These are phyloP conservation scores for Pseudogymnoascus sp. DNA, from an alignment of 2,329 filamentous ascomycete genomes.

Conservation along the genomic window DNA sequence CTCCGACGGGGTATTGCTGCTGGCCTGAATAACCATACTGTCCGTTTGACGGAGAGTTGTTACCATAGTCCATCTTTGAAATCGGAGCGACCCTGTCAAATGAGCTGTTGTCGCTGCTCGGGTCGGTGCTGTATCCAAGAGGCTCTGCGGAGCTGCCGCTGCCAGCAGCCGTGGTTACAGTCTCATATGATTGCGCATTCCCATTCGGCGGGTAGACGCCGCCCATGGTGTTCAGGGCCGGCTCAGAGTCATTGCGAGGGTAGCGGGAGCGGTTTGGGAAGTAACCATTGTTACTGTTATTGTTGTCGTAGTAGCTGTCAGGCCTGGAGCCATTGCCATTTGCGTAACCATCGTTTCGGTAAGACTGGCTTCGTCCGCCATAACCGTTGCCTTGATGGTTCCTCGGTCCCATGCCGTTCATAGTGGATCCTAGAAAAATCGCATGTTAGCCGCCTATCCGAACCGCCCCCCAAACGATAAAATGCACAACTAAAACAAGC, in stretches of 20 bases:
- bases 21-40: slow-evolving; percentile 16
- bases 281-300: slow-evolving; percentile 24
- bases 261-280: slow-evolving; percentile 28
- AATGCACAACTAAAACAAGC: slow-evolving; percentile 9
- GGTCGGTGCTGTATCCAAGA: slow-evolving; percentile 75
- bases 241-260: slow-evolving; percentile 27
- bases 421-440: slow-evolving; percentile 25
- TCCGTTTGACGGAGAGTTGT: slow-evolving; percentile 36
- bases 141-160: slow-evolving; percentile 67
- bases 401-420: slow-evolving; percentile 24
- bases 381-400: slow-evolving; percentile 27
- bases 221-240: slow-evolving; percentile 23
- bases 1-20: slow-evolving; percentile 17
- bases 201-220: slow-evolving; percentile 24
- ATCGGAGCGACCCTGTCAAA: slow-evolving; percentile 63
- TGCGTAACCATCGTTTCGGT: slow-evolving; percentile 20
- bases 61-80: slow-evolving; percentile 47
- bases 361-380: slow-evolving; percentile 26
- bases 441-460: slow-evolving; percentile 12
- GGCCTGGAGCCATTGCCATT: slow-evolving; percentile 29
- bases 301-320: slow-evolving; percentile 36
- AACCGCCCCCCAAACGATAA: background rate
- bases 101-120: slow-evolving; percentile 84
- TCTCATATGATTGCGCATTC: slow-evolving; percentile 62
- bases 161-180: slow-evolving; percentile 68